phyloP scores from a whole-genome alignment of 1,284 basidiomycete species.

The Mycosarcoma maydis region DNA sequence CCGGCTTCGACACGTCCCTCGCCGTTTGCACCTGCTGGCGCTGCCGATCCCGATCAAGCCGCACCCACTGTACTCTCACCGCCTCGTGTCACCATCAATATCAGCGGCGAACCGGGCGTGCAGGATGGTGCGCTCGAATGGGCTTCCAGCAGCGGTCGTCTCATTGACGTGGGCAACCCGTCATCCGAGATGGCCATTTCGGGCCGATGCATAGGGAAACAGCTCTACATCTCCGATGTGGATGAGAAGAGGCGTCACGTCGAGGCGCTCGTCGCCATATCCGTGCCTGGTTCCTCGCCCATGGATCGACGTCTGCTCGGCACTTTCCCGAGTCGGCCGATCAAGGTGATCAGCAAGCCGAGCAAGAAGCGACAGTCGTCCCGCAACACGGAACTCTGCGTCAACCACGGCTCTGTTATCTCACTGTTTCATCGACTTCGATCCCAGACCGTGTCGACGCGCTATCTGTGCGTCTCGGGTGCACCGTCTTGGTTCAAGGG shows the following conservation, averaged over 20 bases:
- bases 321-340: slow-evolving; percentile 88
- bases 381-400: slow-evolving; percentile 84
- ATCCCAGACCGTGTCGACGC: slow-evolving; percentile 76
- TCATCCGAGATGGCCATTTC: slow-evolving; percentile 60
- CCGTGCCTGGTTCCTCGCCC: slow-evolving; percentile 74
- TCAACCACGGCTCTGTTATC: slow-evolving; percentile 93
- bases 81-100: slow-evolving; percentile 85
- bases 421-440: slow-evolving; percentile 92
- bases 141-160: slow-evolving; percentile 81
- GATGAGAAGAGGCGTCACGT: slow-evolving; percentile 61
- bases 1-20: slow-evolving; percentile 62
- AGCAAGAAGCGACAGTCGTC: slow-evolving; percentile 89
- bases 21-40: slow-evolving; percentile 56
- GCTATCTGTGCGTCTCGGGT: slow-evolving; percentile 91
- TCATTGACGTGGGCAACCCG: slow-evolving; percentile 78
- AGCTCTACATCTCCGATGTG: slow-evolving; percentile 87
- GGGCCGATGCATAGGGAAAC: slow-evolving; percentile 87
- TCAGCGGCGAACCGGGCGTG: slow-evolving; percentile 86
- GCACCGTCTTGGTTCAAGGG: slow-evolving; percentile 71
- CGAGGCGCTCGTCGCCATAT: slow-evolving; percentile 72
- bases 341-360: slow-evolving; percentile 83
- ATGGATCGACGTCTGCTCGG: slow-evolving; percentile 75
- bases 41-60: slow-evolving; percentile 31
- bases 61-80: slow-evolving; percentile 75
- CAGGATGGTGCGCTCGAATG: slow-evolving; percentile 85